A percentile compares a stretch with the other conserved stretches of the same genome.
phyloP scores from a whole-genome alignment of 257 asterid genomes.

The Ocimum tenuiflorum region DNA sequence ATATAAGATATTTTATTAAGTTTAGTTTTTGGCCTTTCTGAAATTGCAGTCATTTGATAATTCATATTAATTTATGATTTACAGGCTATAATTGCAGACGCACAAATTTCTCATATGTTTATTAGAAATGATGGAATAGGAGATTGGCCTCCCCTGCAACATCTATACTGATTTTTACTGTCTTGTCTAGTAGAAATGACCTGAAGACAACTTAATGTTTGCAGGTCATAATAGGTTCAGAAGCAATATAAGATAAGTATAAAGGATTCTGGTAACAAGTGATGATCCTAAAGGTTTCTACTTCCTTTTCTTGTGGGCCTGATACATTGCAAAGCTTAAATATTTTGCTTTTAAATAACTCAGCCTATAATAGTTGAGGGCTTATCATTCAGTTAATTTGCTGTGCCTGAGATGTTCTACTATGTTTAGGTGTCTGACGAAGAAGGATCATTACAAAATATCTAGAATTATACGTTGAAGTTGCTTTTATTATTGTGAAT shows the following conservation, averaged over 20 bases:
- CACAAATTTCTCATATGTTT: constrained; percentile 7
- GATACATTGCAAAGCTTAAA: not conserved
- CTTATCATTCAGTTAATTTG: not conserved
- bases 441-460: not conserved
- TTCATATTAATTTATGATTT: constrained; percentile 20
- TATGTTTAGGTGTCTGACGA: constrained; percentile 1
- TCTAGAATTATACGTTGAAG: not conserved
- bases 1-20: constrained; percentile 24
- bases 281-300: constrained; percentile 1
- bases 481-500: not conserved
- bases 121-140: constrained; percentile 15
- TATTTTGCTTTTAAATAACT: not conserved
- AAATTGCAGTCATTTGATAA: constrained; percentile 13
- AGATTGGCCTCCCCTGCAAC: constrained; percentile 24
- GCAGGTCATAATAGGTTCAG: constrained; percentile 1
- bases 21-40: constrained; percentile 18
- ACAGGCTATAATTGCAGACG: constrained; percentile 24
- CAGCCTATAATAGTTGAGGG: not conserved
- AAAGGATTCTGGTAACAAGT: constrained; percentile 3
- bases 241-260: not conserved
- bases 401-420: constrained; percentile 3
- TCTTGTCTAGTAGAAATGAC: constrained; percentile 13
- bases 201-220: constrained; percentile 7
- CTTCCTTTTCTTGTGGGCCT: not conserved
- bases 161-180: constrained; percentile 12